These are phyloP conservation scores for Brettanomyces custersianus DNA, from an alignment of 805 yeast genomes.

Conservation along the genomic window DNA sequence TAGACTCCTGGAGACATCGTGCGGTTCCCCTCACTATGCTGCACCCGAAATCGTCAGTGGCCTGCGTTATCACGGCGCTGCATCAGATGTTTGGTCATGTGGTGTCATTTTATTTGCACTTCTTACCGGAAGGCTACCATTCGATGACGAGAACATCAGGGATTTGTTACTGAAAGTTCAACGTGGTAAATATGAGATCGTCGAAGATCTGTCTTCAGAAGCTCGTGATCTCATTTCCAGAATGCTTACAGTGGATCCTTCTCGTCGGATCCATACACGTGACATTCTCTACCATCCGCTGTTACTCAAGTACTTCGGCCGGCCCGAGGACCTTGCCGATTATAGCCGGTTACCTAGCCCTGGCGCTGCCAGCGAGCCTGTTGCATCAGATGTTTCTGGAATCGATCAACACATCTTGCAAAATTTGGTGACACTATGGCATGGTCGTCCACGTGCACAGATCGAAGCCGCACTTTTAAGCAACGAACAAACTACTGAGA, in stretches of 20 bases:
- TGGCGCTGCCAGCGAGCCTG: conserved; percentile 41
- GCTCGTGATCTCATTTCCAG: conserved; percentile 78
- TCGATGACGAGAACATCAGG: conserved; percentile 93
- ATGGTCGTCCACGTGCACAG: conserved; percentile 36
- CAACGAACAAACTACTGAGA: conserved; percentile 25
- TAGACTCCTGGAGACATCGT: conserved; percentile 80
- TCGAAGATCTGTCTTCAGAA: conserved; percentile 65
- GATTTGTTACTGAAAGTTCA: conserved; percentile 83
- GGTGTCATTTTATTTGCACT: conserved; percentile 92
- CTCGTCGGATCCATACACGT: conserved; percentile 65
- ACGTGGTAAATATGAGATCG: conserved; percentile 80
- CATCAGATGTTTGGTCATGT: conserved; percentile 97
- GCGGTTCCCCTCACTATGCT: conserved; percentile 98
- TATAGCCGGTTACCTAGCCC: conserved; percentile 43
- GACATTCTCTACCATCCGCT: conserved; percentile 78
- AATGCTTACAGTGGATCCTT: conserved; percentile 81
- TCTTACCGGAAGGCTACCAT: conserved; percentile 90
- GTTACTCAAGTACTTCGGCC: conserved; percentile 60
- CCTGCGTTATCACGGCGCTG: conserved; percentile 89
- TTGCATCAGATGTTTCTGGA: conserved; percentile 32
- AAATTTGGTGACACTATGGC: conserved; percentile 50
- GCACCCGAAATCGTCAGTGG: conserved; percentile 98
- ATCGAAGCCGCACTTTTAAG: conserved; percentile 22
- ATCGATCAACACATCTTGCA: conserved; percentile 46
- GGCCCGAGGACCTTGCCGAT: conserved; percentile 23